Percentiles rank a stretch among this genome's conserved stretches.
phyloP scores from a whole-genome alignment of 495 filamentous ascomycete species.

The Hyphodiscus hymeniophilus region DNA sequence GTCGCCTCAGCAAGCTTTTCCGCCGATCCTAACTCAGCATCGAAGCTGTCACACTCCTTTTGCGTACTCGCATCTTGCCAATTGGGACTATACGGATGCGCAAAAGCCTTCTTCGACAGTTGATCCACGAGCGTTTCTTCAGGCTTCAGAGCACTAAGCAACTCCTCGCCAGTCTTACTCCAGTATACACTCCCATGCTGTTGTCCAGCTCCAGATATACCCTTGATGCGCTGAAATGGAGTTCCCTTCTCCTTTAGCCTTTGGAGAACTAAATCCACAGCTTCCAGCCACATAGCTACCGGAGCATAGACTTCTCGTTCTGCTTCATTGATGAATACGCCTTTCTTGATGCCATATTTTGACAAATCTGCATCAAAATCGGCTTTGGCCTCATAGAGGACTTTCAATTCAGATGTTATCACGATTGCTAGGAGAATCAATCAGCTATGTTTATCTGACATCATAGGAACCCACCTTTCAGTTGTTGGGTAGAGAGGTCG shows the following conservation, averaged over 20 bases:
- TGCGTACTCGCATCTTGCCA: constrained; percentile 98
- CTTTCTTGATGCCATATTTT: constrained; percentile 82
- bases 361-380: constrained; percentile 64
- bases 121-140: constrained; percentile 57
- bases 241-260: constrained; percentile 63
- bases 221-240: constrained; percentile 68
- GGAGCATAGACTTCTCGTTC: constrained; percentile 88
- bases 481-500: constrained; percentile 92
- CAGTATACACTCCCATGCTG: constrained; percentile 96
- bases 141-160: constrained; percentile 53
- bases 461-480: constrained; percentile 59
- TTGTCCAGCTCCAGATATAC: constrained; percentile 87
- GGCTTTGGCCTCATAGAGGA: constrained; percentile 67
- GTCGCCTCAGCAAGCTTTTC: constrained; percentile 67
- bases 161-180: constrained; percentile 58
- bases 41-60: constrained; percentile 81
- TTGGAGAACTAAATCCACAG: constrained; percentile 72
- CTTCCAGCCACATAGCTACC: constrained; percentile 90
- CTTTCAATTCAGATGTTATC: constrained; percentile 69
- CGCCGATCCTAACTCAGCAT: constrained; percentile 54
- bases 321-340: constrained; percentile 70
- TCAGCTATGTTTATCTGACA: constrained; percentile 2
- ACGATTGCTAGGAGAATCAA: constrained; percentile 50
- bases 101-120: constrained; percentile 59
- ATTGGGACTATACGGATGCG: constrained; percentile 83